Evolutionary conservation across 306 rosid species (phyloP).

Genomic region (Phaseolus lunatus): DNA sequence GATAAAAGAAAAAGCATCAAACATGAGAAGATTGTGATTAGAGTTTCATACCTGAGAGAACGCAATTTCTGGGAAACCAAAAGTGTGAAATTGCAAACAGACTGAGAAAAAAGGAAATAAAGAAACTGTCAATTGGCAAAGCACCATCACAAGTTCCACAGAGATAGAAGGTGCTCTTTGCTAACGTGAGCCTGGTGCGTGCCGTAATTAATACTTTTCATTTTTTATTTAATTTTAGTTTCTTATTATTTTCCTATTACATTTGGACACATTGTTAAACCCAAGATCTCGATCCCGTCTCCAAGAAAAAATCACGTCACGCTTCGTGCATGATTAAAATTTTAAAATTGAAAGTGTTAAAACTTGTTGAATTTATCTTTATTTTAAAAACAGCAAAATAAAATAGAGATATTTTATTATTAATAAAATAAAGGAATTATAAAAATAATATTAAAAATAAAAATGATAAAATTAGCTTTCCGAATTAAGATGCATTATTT

Average conservation of each 20-base stretch:
- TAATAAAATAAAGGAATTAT: background rate
- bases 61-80: slow-evolving; percentile 7
- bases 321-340: background rate
- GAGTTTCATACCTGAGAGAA: slow-evolving; percentile 39
- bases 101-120: background rate
- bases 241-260: background rate
- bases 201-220: background rate
- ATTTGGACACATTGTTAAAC: background rate
- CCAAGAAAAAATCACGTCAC: background rate
- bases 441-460: too few relatives aligned
- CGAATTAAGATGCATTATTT: background rate
- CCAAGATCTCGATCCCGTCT: background rate
- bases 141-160: slow-evolving; percentile 41
- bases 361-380: background rate
- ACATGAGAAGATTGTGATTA: background rate
- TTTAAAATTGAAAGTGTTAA: background rate
- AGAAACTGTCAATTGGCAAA: slow-evolving; percentile 17
- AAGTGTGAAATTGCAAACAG: background rate
- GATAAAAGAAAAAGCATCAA: background rate
- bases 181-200: slow-evolving; percentile 45
- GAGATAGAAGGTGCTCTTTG: slow-evolving; percentile 15
- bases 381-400: background rate
- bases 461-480: background rate
- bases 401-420: background rate
- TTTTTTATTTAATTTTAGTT: background rate